These are phyloP conservation scores for Paraconiothyrium brasiliense DNA, from an alignment of 2,329 filamentous ascomycete species.

Conservation along the genomic window DNA sequence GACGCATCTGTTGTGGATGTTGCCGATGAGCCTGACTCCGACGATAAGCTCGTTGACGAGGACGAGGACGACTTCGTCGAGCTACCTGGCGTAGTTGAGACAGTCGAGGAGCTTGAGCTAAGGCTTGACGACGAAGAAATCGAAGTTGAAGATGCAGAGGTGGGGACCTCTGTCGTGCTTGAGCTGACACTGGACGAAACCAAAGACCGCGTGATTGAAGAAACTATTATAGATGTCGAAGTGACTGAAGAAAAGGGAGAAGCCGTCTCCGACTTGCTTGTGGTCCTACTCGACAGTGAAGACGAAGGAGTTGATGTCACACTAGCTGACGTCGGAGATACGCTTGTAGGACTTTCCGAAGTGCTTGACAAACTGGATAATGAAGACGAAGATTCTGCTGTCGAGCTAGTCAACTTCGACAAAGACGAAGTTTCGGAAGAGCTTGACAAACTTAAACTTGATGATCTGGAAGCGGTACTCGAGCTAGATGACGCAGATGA, in stretches of 20 bases:
- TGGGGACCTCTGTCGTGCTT: not conserved
- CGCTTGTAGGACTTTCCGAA: not conserved
- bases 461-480: not conserved
- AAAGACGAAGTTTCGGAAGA: not conserved
- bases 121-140: not conserved
- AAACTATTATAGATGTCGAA: not conserved
- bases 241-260: not conserved
- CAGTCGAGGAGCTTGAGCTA: conserved; percentile 3
- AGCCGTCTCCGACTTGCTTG: not conserved
- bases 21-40: not conserved
- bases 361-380: not conserved
- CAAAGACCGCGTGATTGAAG: not conserved
- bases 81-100: not conserved
- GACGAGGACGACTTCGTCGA: not conserved
- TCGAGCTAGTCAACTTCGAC: not conserved
- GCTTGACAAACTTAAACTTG: not conserved
- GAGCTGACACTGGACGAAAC: not conserved
- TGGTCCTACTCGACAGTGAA: not conserved
- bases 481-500: not conserved
- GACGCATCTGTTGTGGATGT: not conserved
- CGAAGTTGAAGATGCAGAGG: conserved; percentile 4
- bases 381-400: not conserved
- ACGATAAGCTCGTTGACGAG: not conserved
- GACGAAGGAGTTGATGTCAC: not conserved
- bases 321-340: conserved; percentile 1